phyloP scores from a whole-genome alignment of 148 eudicot genomes.

The Simmondsia chinensis region DNA sequence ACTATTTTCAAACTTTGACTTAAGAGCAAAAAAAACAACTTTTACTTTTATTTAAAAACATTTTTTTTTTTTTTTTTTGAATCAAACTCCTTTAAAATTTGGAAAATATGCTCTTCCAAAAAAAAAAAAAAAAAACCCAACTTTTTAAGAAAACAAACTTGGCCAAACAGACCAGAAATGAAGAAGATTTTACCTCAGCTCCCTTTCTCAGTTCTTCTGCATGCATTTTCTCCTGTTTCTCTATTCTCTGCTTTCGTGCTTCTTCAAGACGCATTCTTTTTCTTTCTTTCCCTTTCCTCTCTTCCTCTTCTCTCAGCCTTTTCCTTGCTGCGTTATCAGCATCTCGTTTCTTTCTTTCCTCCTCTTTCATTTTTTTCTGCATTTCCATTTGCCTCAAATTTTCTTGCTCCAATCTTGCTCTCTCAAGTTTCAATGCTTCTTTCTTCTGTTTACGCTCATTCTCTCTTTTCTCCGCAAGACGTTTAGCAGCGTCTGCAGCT shows the following conservation, averaged over 20 bases:
- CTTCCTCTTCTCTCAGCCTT: conserved; percentile 85
- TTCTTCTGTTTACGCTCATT: conserved; percentile 76
- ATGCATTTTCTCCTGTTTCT: conserved; percentile 40
- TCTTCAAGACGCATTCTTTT: conserved; percentile 68
- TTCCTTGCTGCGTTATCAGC: conserved; percentile 62
- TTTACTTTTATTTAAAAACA: no score
- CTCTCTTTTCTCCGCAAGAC: conserved; percentile 57
- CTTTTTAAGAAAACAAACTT: conserved; percentile 3
- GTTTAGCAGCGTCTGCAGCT: conserved; percentile 84
- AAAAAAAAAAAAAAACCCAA: not conserved
- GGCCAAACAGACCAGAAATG: not conserved
- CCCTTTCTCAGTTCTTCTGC: conserved; percentile 26
- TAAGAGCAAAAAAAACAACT: no score
- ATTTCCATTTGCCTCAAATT: conserved; percentile 57
- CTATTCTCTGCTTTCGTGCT: conserved; percentile 39
- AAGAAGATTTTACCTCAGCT: conserved; percentile 22
- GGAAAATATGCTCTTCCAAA: no score
- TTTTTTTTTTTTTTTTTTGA: no score
- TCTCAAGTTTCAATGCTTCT: conserved; percentile 71
- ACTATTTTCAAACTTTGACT: no score
- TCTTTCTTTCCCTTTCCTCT: conserved; percentile 61
- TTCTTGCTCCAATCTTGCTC: conserved; percentile 64
- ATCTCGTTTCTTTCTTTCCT: conserved; percentile 60
- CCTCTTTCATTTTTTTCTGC: conserved; percentile 53
- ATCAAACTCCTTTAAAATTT: no score